Percentiles rank a stretch among this genome's conserved stretches.
Conservation (phyloP, 768 basidiomycete species). For the Termitomyces sp. region DNA sequence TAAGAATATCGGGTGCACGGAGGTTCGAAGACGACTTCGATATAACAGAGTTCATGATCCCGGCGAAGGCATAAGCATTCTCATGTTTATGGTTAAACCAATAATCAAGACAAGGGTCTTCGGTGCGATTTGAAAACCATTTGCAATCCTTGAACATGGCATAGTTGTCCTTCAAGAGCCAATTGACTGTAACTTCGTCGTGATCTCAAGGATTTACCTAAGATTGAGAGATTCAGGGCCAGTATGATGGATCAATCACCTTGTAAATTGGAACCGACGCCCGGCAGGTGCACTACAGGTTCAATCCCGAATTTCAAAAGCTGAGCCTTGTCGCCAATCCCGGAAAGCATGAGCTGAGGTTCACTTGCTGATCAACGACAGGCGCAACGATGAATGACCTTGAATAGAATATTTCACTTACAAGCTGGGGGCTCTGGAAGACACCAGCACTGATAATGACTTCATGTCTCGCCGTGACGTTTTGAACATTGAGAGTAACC, state of each 20-base stretch:
- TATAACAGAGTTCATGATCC: conserved; percentile 17
- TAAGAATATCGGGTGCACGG: conserved; percentile 21
- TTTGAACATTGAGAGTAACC: conserved; percentile 5
- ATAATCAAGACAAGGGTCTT: conserved; percentile 24
- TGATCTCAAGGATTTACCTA: conserved; percentile 16
- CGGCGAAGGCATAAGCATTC: conserved; percentile 22
- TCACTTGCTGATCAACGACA: background rate
- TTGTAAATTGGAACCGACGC: conserved; percentile 32
- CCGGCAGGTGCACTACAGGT: conserved; percentile 24
- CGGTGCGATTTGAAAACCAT: conserved; percentile 18
- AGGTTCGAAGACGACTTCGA: conserved; percentile 17
- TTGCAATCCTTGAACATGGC: conserved; percentile 21
- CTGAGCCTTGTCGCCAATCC: conserved; percentile 24
- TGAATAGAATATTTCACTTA: conserved; percentile 4
- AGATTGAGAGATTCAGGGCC: background rate
- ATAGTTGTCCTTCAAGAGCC: conserved; percentile 23
- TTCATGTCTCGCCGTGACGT: conserved; percentile 20
- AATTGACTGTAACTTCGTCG: conserved; percentile 25
- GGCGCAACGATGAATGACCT: too few relatives aligned
- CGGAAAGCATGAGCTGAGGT: conserved; percentile 25
- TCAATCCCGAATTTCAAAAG: conserved; percentile 20
- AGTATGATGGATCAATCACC: conserved; percentile 12
- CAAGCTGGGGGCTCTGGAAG: conserved; percentile 24
- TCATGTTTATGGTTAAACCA: conserved; percentile 17
- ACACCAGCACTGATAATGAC: conserved; percentile 23